These are phyloP conservation scores for Lachnellula cervina DNA, from an alignment of 2,329 filamentous ascomycete species.

Conservation along the genomic window DNA sequence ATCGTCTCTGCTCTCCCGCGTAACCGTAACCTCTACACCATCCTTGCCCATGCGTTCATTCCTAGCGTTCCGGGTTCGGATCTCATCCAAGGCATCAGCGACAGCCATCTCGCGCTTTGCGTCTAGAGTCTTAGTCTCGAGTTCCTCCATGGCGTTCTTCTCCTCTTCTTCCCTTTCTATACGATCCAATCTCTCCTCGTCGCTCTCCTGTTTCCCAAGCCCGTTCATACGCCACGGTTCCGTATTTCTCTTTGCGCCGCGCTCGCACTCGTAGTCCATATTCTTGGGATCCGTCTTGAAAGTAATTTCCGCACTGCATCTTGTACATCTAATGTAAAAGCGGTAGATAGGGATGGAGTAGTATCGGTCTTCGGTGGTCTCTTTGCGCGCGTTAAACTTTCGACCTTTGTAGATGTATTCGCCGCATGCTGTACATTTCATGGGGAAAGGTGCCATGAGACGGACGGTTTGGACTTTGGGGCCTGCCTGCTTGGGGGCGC, in stretches of 20 bases:
- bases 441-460: constrained; percentile 82
- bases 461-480: constrained; percentile 82
- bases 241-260: constrained; percentile 86
- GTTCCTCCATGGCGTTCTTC: constrained; percentile 86
- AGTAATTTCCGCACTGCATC: constrained; percentile 81
- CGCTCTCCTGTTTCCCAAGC: constrained; percentile 64
- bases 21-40: constrained; percentile 55
- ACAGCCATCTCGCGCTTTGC: constrained; percentile 95
- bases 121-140: constrained; percentile 90
- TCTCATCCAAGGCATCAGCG: constrained; percentile 92
- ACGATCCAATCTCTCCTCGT: constrained; percentile 80
- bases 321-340: constrained; percentile 87
- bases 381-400: constrained; percentile 94
- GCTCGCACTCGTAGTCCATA: constrained; percentile 76
- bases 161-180: constrained; percentile 77
- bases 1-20: constrained; percentile 48
- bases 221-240: constrained; percentile 73
- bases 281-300: constrained; percentile 95
- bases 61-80: constrained; percentile 83
- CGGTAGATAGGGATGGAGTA: constrained; percentile 80
- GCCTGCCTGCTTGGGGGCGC: constrained; percentile 65
- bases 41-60: constrained; percentile 72
- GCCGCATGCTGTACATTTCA: constrained; percentile 64
- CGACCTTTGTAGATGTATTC: constrained; percentile 90
- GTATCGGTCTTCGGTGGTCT: constrained; percentile 87